Percentiles rank a stretch among this genome's conserved stretches.
Evolutionary conservation across 2,329 filamentous ascomycete genomes (phyloP).

Genomic region (Penicillium oxalicum): DNA sequence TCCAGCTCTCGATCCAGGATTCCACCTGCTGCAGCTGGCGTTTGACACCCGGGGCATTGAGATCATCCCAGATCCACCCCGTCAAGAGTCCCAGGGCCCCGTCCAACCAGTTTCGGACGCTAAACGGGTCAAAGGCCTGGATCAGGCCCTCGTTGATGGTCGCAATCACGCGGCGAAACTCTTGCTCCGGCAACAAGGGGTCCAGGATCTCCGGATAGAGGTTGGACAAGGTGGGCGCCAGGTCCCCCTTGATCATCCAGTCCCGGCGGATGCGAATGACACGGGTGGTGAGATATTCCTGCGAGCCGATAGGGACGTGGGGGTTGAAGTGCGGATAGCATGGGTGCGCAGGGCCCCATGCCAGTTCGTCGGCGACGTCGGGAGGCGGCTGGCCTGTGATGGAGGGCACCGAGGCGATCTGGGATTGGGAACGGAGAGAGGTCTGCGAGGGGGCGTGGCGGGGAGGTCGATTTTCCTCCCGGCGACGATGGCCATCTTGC

Average conservation of each 20-base stretch:
- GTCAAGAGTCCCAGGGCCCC: constrained; percentile 72
- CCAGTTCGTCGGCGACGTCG: constrained; percentile 62
- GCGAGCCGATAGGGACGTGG: constrained; percentile 73
- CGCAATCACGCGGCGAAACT: constrained; percentile 77
- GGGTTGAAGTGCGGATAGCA: constrained; percentile 92
- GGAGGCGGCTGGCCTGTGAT: constrained; percentile 30
- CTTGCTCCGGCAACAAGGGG: constrained; percentile 73
- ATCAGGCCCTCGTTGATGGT: constrained; percentile 73
- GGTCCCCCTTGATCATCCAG: constrained; percentile 82
- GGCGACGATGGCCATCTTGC: constrained; percentile 17
- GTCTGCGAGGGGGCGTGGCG: constrained; percentile 37
- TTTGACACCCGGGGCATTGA: constrained; percentile 73
- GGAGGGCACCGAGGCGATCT: constrained; percentile 36
- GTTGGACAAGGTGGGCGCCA: constrained; percentile 90
- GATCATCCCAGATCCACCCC: constrained; percentile 91
- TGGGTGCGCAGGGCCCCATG: constrained; percentile 90
- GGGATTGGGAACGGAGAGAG: constrained; percentile 38
- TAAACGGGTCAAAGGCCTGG: constrained; percentile 74
- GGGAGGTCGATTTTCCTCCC: constrained; percentile 23
- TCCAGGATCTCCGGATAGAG: constrained; percentile 94
- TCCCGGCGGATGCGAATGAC: constrained; percentile 89
- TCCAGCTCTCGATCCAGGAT: constrained; percentile 81
- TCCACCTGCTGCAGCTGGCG: constrained; percentile 64
- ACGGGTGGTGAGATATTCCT: constrained; percentile 69
- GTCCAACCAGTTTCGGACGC: constrained; percentile 71